These are phyloP conservation scores for Dactylorhiza incarnata DNA, from an alignment of 106 monocot species.

Conservation along the genomic window DNA sequence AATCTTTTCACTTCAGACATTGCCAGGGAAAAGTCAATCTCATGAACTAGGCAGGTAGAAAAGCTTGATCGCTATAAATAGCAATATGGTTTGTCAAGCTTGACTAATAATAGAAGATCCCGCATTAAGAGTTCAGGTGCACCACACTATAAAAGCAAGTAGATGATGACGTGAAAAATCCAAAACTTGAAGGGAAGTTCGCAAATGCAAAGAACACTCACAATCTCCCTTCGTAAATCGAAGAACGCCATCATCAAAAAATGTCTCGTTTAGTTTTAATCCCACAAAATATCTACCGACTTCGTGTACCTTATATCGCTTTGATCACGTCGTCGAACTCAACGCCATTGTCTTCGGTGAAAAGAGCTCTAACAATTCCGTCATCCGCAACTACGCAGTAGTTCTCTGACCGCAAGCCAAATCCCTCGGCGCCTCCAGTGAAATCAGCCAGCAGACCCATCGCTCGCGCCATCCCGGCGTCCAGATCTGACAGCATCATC, in stretches of 20 bases:
- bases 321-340: conserved; percentile 12
- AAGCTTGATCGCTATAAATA: no score
- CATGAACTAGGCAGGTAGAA: no score
- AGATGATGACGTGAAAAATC: not conserved
- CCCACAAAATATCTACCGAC: not conserved
- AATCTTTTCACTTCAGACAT: no score
- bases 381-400: conserved; percentile 16
- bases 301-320: conserved; percentile 4
- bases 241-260: conserved; percentile 1
- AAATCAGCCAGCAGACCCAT: conserved; percentile 15
- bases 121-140: not conserved
- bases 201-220: not conserved
- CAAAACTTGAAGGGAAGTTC: conserved; percentile 1
- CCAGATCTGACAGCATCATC: conserved; percentile 21
- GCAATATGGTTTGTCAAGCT: no score
- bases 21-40: no score
- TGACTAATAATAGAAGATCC: no score
- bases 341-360: not conserved
- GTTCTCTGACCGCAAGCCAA: conserved; percentile 17
- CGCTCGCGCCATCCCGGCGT: conserved; percentile 16
- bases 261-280: not conserved
- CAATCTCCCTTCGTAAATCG: conserved; percentile 6
- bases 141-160: not conserved
- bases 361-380: conserved; percentile 11
- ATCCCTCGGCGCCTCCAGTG: conserved; percentile 11